Base-by-base conservation (phyloP, 2,329 filamentous ascomycete species). In the Fusarium solani-melongenae region DNA sequence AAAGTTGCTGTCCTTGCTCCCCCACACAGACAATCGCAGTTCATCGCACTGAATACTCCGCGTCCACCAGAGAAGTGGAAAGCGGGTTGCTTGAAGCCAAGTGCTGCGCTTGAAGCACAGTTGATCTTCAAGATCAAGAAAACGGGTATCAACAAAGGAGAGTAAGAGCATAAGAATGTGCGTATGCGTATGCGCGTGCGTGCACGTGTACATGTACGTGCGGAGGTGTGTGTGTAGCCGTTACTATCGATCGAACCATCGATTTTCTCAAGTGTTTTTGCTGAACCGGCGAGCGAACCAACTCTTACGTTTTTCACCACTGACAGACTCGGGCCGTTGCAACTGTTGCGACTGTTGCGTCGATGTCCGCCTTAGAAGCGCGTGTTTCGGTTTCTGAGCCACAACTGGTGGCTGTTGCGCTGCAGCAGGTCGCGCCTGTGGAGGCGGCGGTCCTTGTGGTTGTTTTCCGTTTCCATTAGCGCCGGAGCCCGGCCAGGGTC, bases 261-360 rank as follows among this genome's bases (percentile, higher is more conserved):
- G 27, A 24, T 34, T 44, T 57, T 60, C 57, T 77, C 55, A 78
- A 44, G 75, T 57, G 38, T 83, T 83, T 80, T 88, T 95, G 87
- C 93, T 96, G 82, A 98, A 96, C 64, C 92, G 89, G 77, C 91
- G 90, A 79, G 93, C 91, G 78, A 98, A 92, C 94, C 95, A 98
- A 81, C 95, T 96, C 88, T 95, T 95, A 73, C 93, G 89, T 87
- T 97, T 98, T 69, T 95, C 92, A 14, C 80, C 79, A 22, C 76
- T 70, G 6, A 4, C 34, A 36, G 34, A 36, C 34, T 70, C 66
- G 51, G 76, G 60, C 59, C 69, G 77, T 57, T 53, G 69, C 57
- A 71, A 69, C 55, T 77, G 68, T 51, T 76, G 69, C 57, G 73
- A 69, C 55, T 77, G 68, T 46, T 76, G 79, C 57, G 77, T 79